phyloP scores from a whole-genome alignment of 129 eudicot species.

The Ambrosia artemisiifolia region DNA sequence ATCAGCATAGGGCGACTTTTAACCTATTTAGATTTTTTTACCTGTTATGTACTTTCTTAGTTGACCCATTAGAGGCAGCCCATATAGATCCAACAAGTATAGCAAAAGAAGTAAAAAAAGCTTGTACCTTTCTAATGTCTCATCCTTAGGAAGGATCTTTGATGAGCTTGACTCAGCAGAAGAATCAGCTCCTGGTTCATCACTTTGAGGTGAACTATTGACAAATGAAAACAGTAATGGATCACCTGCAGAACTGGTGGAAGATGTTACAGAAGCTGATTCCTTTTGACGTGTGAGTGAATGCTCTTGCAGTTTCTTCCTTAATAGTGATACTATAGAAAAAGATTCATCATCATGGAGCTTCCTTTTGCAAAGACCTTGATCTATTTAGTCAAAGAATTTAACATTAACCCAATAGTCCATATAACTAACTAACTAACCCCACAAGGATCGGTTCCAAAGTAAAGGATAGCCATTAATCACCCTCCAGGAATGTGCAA shows the following conservation, averaged over 20 bases:
- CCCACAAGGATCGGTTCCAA: background rate
- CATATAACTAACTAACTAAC: background rate
- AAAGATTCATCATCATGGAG: constrained; percentile 38
- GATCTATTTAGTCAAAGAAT: constrained; percentile 46
- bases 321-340: constrained; percentile 40
- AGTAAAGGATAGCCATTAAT: background rate
- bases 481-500: background rate
- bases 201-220: constrained; percentile 31
- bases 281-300: constrained; percentile 33
- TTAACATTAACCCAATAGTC: background rate
- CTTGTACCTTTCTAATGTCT: constrained; percentile 41
- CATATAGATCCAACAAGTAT: background rate
- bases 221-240: constrained; percentile 52
- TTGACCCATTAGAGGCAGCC: background rate
- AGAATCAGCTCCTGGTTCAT: constrained; percentile 31
- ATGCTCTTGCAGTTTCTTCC: constrained; percentile 53
- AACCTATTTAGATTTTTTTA: background rate
- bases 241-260: constrained; percentile 47
- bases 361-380: constrained; percentile 48
- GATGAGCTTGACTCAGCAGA: constrained; percentile 32
- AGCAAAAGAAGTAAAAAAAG: background rate
- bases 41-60: background rate
- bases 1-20: background rate
- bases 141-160: constrained; percentile 26
- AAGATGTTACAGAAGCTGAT: constrained; percentile 42